phyloP scores from a whole-genome alignment of 2,329 filamentous ascomycete species.

The Apiospora saccharicola region DNA sequence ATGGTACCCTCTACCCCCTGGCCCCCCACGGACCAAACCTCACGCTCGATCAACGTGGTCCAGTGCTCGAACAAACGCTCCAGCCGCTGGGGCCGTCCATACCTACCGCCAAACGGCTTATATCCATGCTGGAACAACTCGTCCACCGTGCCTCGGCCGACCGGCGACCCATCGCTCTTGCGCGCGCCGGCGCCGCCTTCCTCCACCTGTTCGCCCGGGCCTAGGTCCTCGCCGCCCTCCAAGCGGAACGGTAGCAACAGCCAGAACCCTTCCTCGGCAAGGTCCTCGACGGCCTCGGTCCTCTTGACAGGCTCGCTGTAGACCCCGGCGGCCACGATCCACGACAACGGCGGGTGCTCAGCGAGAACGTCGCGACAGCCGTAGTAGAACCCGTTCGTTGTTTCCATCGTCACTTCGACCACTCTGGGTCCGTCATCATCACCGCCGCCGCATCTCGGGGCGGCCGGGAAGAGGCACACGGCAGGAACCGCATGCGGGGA shows the following conservation, averaged over 20 bases:
- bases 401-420: neutral
- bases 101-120: constrained; percentile 43
- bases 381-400: neutral
- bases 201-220: neutral
- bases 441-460: neutral
- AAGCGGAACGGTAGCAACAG: constrained; percentile 35
- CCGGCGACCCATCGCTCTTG: constrained; percentile 38
- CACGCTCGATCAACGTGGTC: constrained; percentile 36
- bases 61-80: constrained; percentile 39
- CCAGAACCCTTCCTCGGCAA: constrained; percentile 41
- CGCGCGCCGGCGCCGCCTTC: constrained; percentile 30
- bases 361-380: neutral
- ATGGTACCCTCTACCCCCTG: constrained; percentile 39
- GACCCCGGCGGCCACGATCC: constrained; percentile 33
- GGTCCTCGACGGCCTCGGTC: constrained; percentile 27
- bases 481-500: constrained; percentile 32
- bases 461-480: constrained; percentile 39
- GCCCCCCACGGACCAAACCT: constrained; percentile 38
- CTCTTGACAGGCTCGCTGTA: constrained; percentile 40
- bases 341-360: neutral
- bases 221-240: neutral
- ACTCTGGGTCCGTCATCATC: neutral
- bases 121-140: constrained; percentile 45
- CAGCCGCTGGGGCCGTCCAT: constrained; percentile 36
- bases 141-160: constrained; percentile 30